These are phyloP conservation scores for Bryopsis sp. DNA, from an alignment of 139 green algal genomes.

Conservation along the genomic window DNA sequence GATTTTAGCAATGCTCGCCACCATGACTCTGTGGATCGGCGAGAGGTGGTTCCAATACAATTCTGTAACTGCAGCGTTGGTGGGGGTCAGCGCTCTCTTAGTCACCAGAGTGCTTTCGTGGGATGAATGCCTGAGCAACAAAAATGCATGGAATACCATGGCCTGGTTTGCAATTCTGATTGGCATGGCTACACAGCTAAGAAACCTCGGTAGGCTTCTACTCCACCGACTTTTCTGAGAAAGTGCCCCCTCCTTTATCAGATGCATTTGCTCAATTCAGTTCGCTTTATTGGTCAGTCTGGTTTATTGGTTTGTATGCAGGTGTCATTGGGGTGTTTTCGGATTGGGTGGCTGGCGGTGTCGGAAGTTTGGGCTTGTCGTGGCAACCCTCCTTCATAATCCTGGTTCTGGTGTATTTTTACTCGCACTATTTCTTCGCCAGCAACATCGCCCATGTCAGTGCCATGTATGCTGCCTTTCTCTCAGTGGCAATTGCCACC, in stretches of 20 bases:
- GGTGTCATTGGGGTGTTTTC: slow-evolving; percentile 12
- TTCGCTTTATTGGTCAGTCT: too few relatives aligned
- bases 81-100: background rate
- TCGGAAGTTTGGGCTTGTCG: slow-evolving; percentile 51
- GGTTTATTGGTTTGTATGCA: background rate
- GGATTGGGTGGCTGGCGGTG: background rate
- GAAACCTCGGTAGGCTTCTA: background rate
- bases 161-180: slow-evolving; percentile 15
- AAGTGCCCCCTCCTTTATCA: too few relatives aligned
- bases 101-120: background rate
- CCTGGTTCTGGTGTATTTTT: slow-evolving; percentile 81
- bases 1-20: background rate
- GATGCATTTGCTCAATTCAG: too few relatives aligned
- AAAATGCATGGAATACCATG: slow-evolving; percentile 10
- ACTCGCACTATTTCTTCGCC: slow-evolving; percentile 91
- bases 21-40: background rate
- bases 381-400: slow-evolving; percentile 79
- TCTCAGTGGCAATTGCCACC: slow-evolving; percentile 72
- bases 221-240: too few relatives aligned
- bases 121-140: slow-evolving; percentile 7
- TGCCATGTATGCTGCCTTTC: slow-evolving; percentile 89
- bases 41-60: background rate
- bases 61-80: background rate
- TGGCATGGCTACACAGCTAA: slow-evolving; percentile 5
- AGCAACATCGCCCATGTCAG: slow-evolving; percentile 83